Base-by-base conservation (phyloP, 129 eudicot species). In the Flaveria brownii region DNA sequence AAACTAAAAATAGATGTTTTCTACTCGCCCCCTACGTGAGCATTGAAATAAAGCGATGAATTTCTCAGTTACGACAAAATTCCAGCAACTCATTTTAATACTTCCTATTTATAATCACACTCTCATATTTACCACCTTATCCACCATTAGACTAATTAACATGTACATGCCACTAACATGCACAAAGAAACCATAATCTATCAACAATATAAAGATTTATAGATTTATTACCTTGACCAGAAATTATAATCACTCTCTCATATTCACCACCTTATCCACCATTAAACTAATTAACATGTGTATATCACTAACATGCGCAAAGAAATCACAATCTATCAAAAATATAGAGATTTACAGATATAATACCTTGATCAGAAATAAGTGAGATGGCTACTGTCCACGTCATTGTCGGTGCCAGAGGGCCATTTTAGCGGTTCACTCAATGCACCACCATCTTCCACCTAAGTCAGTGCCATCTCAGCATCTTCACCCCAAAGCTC, bases 371-470 rank as follows among this genome's bases (percentile, higher is more conserved):
- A 51, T 72, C 23, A 60, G 61, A 65, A 22, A 20, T 54, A 72
- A 12, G 72, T 36, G 68, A 65, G 45, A 82, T 75, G 76, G 68
- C 77, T 54, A 57, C 46, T 81, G 77, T 15, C 82, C 81, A 73
- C 86, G 54, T 71, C 82, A 79, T 70, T 80, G 84, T 80, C 86
- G 80, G 88, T 77, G 71, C 82, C 84, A 90, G 91, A 74, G 77
- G 75, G 78, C 81, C 78, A 81, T 26, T 83, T 78, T 23, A 81
- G 74, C 70, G 70, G 79, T 85, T 83, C 74, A 83, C 89, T 79
- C 80, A 77, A 66, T 76, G 45, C 67, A 72, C 80, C 74, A 52
- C 26, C 73, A 43, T 56, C 77, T 66, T 80, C 85, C 91, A 80
- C 76, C 81, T 67, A 75, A 67, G 77, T 73, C 75, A 75, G 56